Evolutionary conservation across 768 basidiomycete species (phyloP).

Genomic region (Candolleomyces eurysporus): DNA sequence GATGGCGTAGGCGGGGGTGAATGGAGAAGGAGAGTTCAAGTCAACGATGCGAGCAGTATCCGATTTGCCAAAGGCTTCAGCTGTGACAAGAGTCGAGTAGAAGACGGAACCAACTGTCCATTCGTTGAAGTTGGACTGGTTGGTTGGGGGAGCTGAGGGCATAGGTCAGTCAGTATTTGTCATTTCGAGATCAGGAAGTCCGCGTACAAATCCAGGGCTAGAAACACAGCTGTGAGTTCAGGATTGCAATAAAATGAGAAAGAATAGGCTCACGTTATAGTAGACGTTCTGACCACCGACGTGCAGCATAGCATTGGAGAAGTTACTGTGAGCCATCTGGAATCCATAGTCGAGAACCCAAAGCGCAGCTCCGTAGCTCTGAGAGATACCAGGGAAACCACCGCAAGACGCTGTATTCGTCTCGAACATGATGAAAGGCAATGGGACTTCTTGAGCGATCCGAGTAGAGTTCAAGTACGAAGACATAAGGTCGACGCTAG

Average conservation of each 20-base stretch:
- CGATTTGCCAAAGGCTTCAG: slow-evolving; percentile 64
- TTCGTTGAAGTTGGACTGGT: slow-evolving; percentile 56
- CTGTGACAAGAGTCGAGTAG: slow-evolving; percentile 68
- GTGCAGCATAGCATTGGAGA: slow-evolving; percentile 48
- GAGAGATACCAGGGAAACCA: slow-evolving; percentile 61
- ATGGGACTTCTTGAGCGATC: slow-evolving; percentile 39
- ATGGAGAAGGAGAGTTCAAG: slow-evolving; percentile 48
- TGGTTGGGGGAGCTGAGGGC: slow-evolving; percentile 46
- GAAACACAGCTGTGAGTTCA: slow-evolving; percentile 35
- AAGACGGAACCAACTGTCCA: slow-evolving; percentile 80
- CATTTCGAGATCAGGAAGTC: background rate
- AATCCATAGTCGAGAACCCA: slow-evolving; percentile 65
- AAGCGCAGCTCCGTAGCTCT: slow-evolving; percentile 61
- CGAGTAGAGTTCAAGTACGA: slow-evolving; percentile 51
- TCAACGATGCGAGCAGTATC: slow-evolving; percentile 66
- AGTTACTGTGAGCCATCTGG: slow-evolving; percentile 56
- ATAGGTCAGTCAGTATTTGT: background rate
- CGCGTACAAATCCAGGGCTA: slow-evolving; percentile 33
- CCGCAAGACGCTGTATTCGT: slow-evolving; percentile 71
- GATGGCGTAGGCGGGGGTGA: slow-evolving; percentile 68
- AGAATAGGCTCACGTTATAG: slow-evolving; percentile 52
- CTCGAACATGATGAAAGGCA: slow-evolving; percentile 65
- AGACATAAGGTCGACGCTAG: slow-evolving; percentile 45
- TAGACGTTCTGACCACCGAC: slow-evolving; percentile 63
- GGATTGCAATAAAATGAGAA: slow-evolving; percentile 2